Percentiles rank a stretch among this genome's conserved stretches.
These are phyloP conservation scores for Cyberlindnera petersonii DNA, from an alignment of 805 yeast species.

Conservation along the genomic window DNA sequence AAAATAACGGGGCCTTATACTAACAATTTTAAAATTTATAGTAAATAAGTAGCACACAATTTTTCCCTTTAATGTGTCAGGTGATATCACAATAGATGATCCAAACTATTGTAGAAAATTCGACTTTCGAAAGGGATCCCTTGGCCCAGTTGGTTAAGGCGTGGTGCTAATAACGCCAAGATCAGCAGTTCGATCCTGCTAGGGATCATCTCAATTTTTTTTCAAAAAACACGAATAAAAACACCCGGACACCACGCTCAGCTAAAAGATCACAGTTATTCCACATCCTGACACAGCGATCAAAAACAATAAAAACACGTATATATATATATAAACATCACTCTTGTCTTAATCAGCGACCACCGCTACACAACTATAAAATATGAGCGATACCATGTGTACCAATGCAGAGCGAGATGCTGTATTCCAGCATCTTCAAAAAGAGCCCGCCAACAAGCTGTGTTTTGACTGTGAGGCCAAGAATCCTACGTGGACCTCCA, in stretches of 20 bases:
- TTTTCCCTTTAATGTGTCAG: not conserved
- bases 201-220: conserved; percentile 50
- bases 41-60: not conserved
- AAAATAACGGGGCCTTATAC: no score
- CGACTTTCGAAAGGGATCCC: conserved; percentile 34
- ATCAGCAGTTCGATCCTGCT: conserved; percentile 88
- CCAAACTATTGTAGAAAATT: not conserved
- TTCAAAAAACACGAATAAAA: not conserved
- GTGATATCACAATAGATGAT: not conserved
- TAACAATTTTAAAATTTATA: no score
- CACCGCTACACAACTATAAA: not conserved
- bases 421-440: conserved; percentile 30
- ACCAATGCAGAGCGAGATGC: conserved; percentile 23
- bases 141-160: conserved; percentile 61
- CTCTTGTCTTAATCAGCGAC: not conserved
- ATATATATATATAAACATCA: not conserved
- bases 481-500: conserved; percentile 98
- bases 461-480: conserved; percentile 94
- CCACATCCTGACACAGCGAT: no score
- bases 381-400: conserved; percentile 22
- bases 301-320: no score
- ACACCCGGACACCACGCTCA: conserved; percentile 8
- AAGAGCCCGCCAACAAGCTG: conserved; percentile 66
- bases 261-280: not conserved
- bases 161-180: conserved; percentile 53